These are phyloP conservation scores for Cetradonia linearis DNA, from an alignment of 495 filamentous ascomycete genomes.

Conservation along the genomic window DNA sequence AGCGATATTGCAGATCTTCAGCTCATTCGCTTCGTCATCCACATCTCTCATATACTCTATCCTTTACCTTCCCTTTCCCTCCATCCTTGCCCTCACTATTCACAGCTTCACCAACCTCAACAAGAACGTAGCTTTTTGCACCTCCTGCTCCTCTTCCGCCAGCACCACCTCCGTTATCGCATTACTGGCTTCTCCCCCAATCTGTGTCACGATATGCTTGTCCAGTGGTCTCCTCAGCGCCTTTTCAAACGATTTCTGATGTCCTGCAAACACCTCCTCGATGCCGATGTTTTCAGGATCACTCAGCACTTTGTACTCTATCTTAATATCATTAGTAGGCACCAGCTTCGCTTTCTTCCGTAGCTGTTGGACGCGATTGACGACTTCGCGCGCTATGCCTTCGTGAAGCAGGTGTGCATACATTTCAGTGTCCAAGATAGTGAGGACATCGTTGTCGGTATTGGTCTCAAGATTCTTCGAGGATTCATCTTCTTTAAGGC, in stretches of 20 bases:
- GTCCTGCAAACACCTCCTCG: constrained; percentile 60
- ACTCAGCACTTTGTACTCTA: constrained; percentile 66
- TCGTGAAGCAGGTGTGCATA: constrained; percentile 67
- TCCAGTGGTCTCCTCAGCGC: constrained; percentile 71
- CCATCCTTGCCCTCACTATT: not conserved
- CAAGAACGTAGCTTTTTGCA: constrained; percentile 78
- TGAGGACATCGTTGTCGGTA: constrained; percentile 72
- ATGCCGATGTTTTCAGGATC: constrained; percentile 72
- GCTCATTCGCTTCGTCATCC: not conserved
- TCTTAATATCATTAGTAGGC: constrained; percentile 74
- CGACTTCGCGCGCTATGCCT: constrained; percentile 68
- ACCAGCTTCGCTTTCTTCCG: constrained; percentile 74
- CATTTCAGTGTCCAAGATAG: constrained; percentile 63
- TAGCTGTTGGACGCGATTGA: constrained; percentile 72
- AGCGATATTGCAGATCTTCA: not conserved
- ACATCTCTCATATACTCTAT: no score
- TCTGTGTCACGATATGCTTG: constrained; percentile 52
- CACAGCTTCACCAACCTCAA: constrained; percentile 71
- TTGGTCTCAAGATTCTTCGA: constrained; percentile 71
- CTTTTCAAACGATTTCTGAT: constrained; percentile 61
- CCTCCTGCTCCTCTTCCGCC: constrained; percentile 77
- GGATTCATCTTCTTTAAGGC: constrained; percentile 54
- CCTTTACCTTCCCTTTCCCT: not conserved
- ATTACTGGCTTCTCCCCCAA: constrained; percentile 51
- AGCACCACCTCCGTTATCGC: constrained; percentile 54